Evolutionary conservation across 768 basidiomycete genomes (phyloP), one percentile per base, ranked within the genome.

Genomic region (Guyanaporus albipodus): DNA sequence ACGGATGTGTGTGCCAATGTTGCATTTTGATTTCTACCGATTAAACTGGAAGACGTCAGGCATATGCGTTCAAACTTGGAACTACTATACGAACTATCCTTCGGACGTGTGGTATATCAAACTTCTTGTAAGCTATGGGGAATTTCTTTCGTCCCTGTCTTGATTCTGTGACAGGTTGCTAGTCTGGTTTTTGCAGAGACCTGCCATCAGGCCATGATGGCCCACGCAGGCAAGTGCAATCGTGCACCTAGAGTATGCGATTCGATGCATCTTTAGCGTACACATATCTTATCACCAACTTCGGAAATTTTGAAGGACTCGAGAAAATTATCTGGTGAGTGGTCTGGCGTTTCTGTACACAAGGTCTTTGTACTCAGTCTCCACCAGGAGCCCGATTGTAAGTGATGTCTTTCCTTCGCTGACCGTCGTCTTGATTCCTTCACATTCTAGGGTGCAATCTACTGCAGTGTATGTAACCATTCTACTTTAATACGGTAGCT

Each of bases 31-130:
- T 29, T 6, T 35, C 0, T 18, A 14, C 14, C 14, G 8, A 4
- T 49, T 35, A 28, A 55, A 17, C 23, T n/a, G 15, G 9, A n/a
- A 19, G 24, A 17, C 46, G 2, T 40, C 35, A 83, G 80, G 80
- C n/a, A 76, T 77, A 7, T 68, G 68, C 32, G 62, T 81, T 23
- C 81, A 83, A 58, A 69, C 72, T 1, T 79, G 71, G 70, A 79
- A 74, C 51, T 83, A 82, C 54, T 80, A 62, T 46, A 68, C 63
- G 14, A 72, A 48, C 3, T 68, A 81, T 55, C 73, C 77, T 42
- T 67, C 62, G 21, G 80, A 82, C 57, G 55, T 61, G 21, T 79
- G 77, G 76, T 62, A 68, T 12, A 65, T 73, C 46, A 78, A 74
- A 53, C 42, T 60, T 9, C 58, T 81, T 21, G 80, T 80, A 44